Percentiles rank a stretch among this genome's conserved stretches.
Evolutionary conservation across 148 eudicot genomes (phyloP).

Genomic region (Fagopyrum tataricum): DNA sequence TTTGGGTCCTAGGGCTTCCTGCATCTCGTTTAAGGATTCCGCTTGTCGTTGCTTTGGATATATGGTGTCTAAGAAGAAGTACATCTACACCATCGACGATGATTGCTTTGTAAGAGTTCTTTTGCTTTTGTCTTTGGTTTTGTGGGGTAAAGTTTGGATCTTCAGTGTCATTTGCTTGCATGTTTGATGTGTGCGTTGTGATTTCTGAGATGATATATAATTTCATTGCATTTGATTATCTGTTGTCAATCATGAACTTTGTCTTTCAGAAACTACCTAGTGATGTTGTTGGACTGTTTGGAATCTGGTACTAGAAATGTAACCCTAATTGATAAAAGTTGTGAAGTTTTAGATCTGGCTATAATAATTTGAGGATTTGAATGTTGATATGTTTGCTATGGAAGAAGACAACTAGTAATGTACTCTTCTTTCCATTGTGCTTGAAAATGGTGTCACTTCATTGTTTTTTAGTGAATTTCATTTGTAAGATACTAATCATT

Average conservation of each 20-base stretch:
- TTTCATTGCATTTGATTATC: not conserved
- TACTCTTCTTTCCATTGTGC: too few relatives aligned
- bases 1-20: constrained; percentile 48
- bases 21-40: constrained; percentile 62
- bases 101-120: constrained; percentile 54
- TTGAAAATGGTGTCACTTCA: not conserved
- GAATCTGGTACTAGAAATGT: not conserved
- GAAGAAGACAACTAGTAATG: too few relatives aligned
- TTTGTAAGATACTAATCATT: not conserved
- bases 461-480: not conserved
- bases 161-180: not conserved
- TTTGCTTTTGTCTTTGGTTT: not conserved
- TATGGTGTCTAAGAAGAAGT: constrained; percentile 70
- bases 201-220: not conserved
- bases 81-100: constrained; percentile 57
- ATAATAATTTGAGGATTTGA: not conserved
- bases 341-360: not conserved
- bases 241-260: not conserved
- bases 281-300: not conserved
- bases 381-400: not conserved
- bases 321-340: not conserved
- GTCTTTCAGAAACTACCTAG: not conserved
- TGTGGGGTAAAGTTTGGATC: not conserved
- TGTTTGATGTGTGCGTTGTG: not conserved
- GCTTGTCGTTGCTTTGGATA: constrained; percentile 64